Base-by-base conservation (phyloP, 345 rosid species). In the Theobroma cacao region DNA sequence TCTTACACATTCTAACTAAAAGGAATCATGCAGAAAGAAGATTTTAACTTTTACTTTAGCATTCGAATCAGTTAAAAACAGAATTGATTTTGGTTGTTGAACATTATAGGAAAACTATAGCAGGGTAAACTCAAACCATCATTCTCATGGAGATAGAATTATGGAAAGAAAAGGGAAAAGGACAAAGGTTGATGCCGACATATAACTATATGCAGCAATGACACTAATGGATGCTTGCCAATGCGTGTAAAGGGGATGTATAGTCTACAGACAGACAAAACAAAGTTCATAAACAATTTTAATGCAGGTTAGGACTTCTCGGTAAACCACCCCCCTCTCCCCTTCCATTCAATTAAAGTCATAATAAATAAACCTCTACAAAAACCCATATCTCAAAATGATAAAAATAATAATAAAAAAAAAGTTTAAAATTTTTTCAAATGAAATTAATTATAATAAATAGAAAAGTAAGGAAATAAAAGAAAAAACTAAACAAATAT, bases 141-240 rank as follows among this genome's bases (percentile, higher is more conserved):
- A 48, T 31, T 52, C 43, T 0, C 30, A 31, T 50, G 1, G 28
- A 50, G n/a, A 71, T 71, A n/a, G 36, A 50, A 11, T 71, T 11
- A 50, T 50, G 6, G 67, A 74, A 56, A 74, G 12, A 7, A 15
- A 24, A 56, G 52, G 15, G 65, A 73, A 56, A 73, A 41, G 56
- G 77, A 59, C 38, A 74, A 38, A 59, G 56, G 52, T 38, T 40
- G 68, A 53, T 58, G 56, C 68, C 65, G 68, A 74, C 66, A 74
- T 64, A 40, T 20, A 14, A 73, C 40, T 40, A 17, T 41, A 58
- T 40, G 55, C 77, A 58, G 17, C 40, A 40, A 58, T 58, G 3
- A 24, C 18, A 26, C 53, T 17, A 59, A 58, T 74, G 7, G 7
- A 56, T 40, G 36, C 38, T 30, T 12, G 31, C n/a, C 36, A 56